Evolutionary conservation across 2,329 filamentous ascomycete genomes (phyloP).

Genomic region (Botrytis fragariae): DNA sequence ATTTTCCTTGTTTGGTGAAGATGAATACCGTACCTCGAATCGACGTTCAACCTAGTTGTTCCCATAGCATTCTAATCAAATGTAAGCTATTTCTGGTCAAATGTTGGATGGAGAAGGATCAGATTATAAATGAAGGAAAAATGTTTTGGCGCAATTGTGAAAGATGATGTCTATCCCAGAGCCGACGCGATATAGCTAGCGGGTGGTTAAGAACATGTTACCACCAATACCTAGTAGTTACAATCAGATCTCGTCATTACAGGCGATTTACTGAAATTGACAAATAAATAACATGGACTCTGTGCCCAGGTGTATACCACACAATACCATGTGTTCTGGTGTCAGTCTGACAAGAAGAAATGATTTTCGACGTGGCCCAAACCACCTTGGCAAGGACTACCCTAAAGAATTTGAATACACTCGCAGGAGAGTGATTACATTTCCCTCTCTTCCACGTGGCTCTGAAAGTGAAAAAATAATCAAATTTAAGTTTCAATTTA

Average conservation of each 20-base stretch:
- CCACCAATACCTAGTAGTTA: no score
- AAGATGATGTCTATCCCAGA: neutral
- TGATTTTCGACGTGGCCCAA: neutral
- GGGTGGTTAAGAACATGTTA: accelerated
- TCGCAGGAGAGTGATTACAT: neutral
- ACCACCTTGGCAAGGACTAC: neutral
- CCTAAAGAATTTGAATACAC: neutral
- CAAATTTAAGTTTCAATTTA: neutral
- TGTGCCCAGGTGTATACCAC: no score
- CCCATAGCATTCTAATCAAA: neutral
- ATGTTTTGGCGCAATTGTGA: neutral
- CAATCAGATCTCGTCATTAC: neutral
- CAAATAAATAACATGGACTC: no score
- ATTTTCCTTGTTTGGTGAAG: no score
- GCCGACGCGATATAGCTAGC: neutral
- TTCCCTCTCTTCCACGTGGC: neutral
- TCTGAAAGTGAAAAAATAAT: neutral
- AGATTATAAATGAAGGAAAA: accelerated
- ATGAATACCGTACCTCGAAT: no score
- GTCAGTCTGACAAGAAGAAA: neutral
- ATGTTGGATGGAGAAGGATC: accelerated
- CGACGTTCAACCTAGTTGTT: no score
- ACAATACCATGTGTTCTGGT: no score
- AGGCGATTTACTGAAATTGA: no score
- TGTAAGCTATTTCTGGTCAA: accelerated